Conservation (phyloP, 2,329 filamentous ascomycete genomes). For the Ophiosphaerella korrae region DNA sequence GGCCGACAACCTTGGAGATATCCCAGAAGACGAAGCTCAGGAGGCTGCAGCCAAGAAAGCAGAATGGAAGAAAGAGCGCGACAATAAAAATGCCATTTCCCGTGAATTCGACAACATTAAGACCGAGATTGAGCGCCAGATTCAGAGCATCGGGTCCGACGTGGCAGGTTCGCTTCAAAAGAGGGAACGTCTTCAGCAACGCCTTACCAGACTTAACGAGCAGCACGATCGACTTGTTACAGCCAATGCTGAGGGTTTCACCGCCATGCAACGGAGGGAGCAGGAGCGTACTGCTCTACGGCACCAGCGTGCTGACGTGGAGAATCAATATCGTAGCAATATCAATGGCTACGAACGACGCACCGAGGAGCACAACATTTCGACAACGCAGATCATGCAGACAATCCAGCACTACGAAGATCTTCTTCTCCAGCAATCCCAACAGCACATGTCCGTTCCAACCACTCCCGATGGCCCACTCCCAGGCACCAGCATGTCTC, state of each 20-base stretch:
- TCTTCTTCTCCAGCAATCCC: slow-evolving; percentile 47
- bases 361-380: slow-evolving; percentile 45
- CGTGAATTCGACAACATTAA: slow-evolving; percentile 67
- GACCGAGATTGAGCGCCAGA: slow-evolving; percentile 64
- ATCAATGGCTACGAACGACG: slow-evolving; percentile 47
- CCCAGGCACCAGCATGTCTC: slow-evolving; percentile 56
- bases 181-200: slow-evolving; percentile 72
- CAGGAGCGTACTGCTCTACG: slow-evolving; percentile 47
- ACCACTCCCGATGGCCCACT: slow-evolving; percentile 66
- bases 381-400: slow-evolving; percentile 43
- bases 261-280: slow-evolving; percentile 61
- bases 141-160: slow-evolving; percentile 68
- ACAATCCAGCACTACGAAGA: slow-evolving; percentile 48
- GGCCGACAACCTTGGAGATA: slow-evolving; percentile 67
- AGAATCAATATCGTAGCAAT: slow-evolving; percentile 46
- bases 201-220: slow-evolving; percentile 73
- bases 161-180: slow-evolving; percentile 68
- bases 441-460: slow-evolving; percentile 48
- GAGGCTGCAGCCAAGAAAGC: slow-evolving; percentile 64
- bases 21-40: slow-evolving; percentile 66
- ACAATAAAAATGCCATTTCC: slow-evolving; percentile 56
- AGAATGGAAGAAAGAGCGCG: slow-evolving; percentile 61
- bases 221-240: slow-evolving; percentile 73
- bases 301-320: slow-evolving; percentile 40
- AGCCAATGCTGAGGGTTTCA: slow-evolving; percentile 68